A percentile compares a stretch with the other conserved stretches of the same genome.
Conservation (phyloP, 352 stramenopile species). For the Pythium periplocum region DNA sequence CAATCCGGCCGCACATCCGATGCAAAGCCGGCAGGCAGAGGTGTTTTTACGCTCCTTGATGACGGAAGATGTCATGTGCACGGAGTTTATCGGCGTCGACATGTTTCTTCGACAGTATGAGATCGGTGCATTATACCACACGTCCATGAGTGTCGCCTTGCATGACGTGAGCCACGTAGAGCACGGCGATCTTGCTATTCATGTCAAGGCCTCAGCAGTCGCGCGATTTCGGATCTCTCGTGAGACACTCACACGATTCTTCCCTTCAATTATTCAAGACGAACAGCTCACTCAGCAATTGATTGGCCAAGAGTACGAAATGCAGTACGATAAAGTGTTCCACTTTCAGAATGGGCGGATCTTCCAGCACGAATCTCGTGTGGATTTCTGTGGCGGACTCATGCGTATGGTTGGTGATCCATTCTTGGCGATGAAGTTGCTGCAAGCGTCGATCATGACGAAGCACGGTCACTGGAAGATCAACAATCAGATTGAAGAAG, state of each 20-base stretch:
- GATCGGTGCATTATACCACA: constrained; percentile 24
- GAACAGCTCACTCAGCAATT: constrained; percentile 45
- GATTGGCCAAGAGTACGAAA: constrained; percentile 50
- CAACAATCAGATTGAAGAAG: constrained; percentile 32
- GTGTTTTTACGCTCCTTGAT: constrained; percentile 37
- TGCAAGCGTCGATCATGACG: constrained; percentile 25
- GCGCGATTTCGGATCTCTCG: constrained; percentile 39
- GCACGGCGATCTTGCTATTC: constrained; percentile 17
- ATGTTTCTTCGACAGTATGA: constrained; percentile 47
- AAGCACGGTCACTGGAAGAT: constrained; percentile 53
- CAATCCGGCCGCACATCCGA: constrained; percentile 13
- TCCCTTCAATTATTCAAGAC: constrained; percentile 45
- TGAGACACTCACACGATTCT: constrained; percentile 36
- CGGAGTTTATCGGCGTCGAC: constrained; percentile 50
- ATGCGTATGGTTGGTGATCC: constrained; percentile 32
- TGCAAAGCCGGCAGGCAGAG: constrained; percentile 17
- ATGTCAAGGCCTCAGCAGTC: constrained; percentile 34
- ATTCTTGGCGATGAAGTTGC: constrained; percentile 18
- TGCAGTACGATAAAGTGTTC: constrained; percentile 72
- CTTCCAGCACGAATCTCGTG: constrained; percentile 51
- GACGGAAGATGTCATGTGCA: constrained; percentile 35
- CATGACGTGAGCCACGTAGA: constrained; percentile 21
- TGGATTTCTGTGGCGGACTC: constrained; percentile 47
- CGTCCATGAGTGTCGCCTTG: constrained; percentile 24
- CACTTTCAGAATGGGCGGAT: constrained; percentile 42